phyloP scores from a whole-genome alignment of 1,284 basidiomycete species.

The Cystobasidiaceae sp. region DNA sequence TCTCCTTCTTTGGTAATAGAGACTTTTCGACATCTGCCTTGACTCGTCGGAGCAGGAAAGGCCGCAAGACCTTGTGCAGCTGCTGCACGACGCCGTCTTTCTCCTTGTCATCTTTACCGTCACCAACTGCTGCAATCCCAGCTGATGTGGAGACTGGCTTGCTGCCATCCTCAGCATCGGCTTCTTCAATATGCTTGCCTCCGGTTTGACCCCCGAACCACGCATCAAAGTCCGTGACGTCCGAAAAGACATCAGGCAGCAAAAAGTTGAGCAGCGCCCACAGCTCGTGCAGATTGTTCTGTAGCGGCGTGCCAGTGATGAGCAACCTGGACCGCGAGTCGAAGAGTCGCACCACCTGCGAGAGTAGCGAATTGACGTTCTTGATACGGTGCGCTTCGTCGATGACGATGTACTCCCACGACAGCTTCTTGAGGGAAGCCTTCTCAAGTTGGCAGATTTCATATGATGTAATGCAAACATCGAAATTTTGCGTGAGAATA shows the following conservation, averaged over 20 bases:
- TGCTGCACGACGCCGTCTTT: slow-evolving; percentile 94
- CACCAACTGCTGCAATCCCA: background rate
- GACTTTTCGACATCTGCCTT: slow-evolving; percentile 98
- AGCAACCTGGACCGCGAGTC: slow-evolving; percentile 80
- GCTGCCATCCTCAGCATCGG: slow-evolving; percentile 19
- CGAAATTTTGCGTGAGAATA: slow-evolving; percentile 82
- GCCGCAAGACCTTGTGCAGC: slow-evolving; percentile 91
- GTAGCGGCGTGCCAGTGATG: slow-evolving; percentile 95
- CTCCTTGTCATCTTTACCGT: slow-evolving; percentile 42
- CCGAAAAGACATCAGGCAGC: slow-evolving; percentile 51
- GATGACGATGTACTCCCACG: slow-evolving; percentile 97
- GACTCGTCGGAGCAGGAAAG: slow-evolving; percentile 89
- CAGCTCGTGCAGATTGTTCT: slow-evolving; percentile 91
- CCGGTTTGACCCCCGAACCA: slow-evolving; percentile 57
- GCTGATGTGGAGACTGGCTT: background rate
- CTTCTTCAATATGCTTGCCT: slow-evolving; percentile 23
- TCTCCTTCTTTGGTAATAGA: slow-evolving; percentile 94
- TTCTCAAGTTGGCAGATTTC: slow-evolving; percentile 97
- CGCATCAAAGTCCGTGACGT: slow-evolving; percentile 58
- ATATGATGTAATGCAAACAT: slow-evolving; percentile 94
- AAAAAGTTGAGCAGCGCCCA: slow-evolving; percentile 69
- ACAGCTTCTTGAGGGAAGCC: slow-evolving; percentile 83
- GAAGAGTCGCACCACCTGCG: slow-evolving; percentile 91
- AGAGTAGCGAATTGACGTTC: slow-evolving; percentile 94
- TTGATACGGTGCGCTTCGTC: slow-evolving; percentile 99